Base-by-base conservation (phyloP, 331 rosid genomes). In the Telfairia occidentalis region DNA sequence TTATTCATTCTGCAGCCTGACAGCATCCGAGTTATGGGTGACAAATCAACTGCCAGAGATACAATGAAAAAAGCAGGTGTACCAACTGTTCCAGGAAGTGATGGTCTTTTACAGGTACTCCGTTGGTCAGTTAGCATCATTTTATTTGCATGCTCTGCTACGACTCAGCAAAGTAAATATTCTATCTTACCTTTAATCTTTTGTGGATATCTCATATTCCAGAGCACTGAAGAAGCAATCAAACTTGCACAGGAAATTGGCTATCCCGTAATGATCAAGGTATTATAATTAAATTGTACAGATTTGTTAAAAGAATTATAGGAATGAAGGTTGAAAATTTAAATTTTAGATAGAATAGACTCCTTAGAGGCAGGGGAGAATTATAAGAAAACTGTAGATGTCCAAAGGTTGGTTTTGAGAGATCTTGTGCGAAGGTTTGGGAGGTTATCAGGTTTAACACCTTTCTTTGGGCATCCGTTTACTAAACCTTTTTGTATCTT, bases 211-310 rank as follows among this genome's bases (percentile, higher is more conserved):
- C 70, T 80, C 54, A 65, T 81, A 74, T 77, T 23, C 70, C 96
- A 95, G 99, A 90, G 69, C 86, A 92, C 91, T 4, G 99, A 95
- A 80, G 99, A 95, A 87, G 99, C 82, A 75, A 77, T 95, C 76
- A 90, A 35, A 85, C 85, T 95, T 78, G 96, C 99, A 34, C 11
- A 84, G 57, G 99, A 92, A 86, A 95, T 95, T 86, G 99, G 99
- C 69, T 95, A 72, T 77, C 99, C 99, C 9, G 99, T 95, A 60
- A 91, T 95, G 99, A 95, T 92, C 84, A 95, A 92, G 96, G 99
- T 72, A 72, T 72, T 5, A 2, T 72, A 7, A 11, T 32, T 18
- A 9, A 72, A 72, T 49, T 52, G 46, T 72, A 2, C 12, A 43
- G 15, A 5, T 26, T 42, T 45, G 37, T 24, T 24, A 2, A 26